Evolutionary conservation across 805 yeast genomes (phyloP).

Genomic region (Candida suzukii): DNA sequence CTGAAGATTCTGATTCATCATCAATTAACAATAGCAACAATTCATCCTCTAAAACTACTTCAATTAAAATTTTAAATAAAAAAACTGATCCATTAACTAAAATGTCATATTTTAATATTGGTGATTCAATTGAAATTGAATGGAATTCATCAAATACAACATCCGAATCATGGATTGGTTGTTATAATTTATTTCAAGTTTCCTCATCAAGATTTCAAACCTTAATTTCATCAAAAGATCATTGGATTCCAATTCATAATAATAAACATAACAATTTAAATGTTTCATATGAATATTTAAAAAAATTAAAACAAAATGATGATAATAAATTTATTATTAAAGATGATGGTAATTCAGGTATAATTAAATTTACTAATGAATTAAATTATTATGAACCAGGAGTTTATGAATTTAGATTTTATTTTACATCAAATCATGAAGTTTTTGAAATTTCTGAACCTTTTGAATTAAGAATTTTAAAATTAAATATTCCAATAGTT

Average conservation of each 20-base stretch:
- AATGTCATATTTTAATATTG: slow-evolving; percentile 29
- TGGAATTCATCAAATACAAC: slow-evolving; percentile 44
- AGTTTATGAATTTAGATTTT: slow-evolving; percentile 67
- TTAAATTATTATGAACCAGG: slow-evolving; percentile 61
- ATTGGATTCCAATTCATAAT: slow-evolving; percentile 48
- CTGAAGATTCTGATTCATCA: slow-evolving; percentile 15
- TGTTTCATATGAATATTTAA: not conserved
- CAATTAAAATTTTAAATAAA: slow-evolving; percentile 7
- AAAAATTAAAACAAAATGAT: not conserved
- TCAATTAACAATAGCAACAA: not conserved
- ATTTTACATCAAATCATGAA: slow-evolving; percentile 57
- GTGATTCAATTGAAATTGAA: slow-evolving; percentile 44
- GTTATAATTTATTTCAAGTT: slow-evolving; percentile 58
- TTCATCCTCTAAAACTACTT: too few relatives aligned
- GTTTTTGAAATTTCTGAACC: slow-evolving; percentile 62
- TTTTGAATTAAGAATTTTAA: slow-evolving; percentile 47
- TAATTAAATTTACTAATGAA: slow-evolving; percentile 38
- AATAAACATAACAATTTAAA: not conserved
- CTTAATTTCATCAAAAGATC: slow-evolving; percentile 52
- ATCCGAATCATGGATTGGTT: slow-evolving; percentile 63
- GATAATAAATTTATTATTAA: slow-evolving; percentile 1
- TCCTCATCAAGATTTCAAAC: slow-evolving; percentile 50
- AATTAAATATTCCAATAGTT: slow-evolving; percentile 26
- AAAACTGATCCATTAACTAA: slow-evolving; percentile 4
- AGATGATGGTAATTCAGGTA: slow-evolving; percentile 28